phyloP scores from a whole-genome alignment of 768 basidiomycete species.

The Termitomyces sp. region DNA sequence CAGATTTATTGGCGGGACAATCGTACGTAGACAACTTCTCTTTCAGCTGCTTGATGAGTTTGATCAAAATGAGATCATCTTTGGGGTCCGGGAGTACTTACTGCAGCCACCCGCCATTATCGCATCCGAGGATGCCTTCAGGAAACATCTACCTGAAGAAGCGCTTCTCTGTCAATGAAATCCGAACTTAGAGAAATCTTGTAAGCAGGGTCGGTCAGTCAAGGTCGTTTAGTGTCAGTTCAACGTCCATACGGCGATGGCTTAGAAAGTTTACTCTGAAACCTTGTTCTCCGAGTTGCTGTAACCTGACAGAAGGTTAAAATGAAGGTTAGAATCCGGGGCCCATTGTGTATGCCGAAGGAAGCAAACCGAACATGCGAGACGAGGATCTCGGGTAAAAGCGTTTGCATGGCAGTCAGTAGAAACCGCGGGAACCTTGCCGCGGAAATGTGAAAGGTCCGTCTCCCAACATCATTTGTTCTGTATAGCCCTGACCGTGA shows the following conservation, averaged over 20 bases:
- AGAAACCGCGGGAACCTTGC: constrained; percentile 25
- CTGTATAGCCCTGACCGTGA: constrained; percentile 33
- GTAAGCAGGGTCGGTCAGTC: not conserved
- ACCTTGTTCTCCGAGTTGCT: constrained; percentile 5
- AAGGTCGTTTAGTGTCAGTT: not conserved
- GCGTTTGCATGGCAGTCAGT: constrained; percentile 13
- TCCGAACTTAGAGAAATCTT: constrained; percentile 7
- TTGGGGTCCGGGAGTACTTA: constrained; percentile 11
- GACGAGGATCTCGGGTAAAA: constrained; percentile 22
- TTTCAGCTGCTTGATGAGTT: constrained; percentile 12
- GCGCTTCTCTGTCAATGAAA: constrained; percentile 14
- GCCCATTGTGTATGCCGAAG: constrained; percentile 16
- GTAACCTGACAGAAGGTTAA: constrained; percentile 8
- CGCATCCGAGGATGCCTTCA: constrained; percentile 19
- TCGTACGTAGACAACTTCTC: constrained; percentile 2
- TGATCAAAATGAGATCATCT: constrained; percentile 15
- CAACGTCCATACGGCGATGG: constrained; percentile 1
- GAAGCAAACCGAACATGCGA: constrained; percentile 12
- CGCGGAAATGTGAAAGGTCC: constrained; percentile 25
- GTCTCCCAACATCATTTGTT: constrained; percentile 34
- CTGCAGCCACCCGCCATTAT: constrained; percentile 17
- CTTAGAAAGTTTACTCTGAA: constrained; percentile 1
- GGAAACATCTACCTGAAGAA: constrained; percentile 14
- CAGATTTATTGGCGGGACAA: constrained; percentile 8
- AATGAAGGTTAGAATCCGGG: constrained; percentile 11